phyloP scores from a whole-genome alignment of 495 filamentous ascomycete genomes.

The Copromyces sp. region DNA sequence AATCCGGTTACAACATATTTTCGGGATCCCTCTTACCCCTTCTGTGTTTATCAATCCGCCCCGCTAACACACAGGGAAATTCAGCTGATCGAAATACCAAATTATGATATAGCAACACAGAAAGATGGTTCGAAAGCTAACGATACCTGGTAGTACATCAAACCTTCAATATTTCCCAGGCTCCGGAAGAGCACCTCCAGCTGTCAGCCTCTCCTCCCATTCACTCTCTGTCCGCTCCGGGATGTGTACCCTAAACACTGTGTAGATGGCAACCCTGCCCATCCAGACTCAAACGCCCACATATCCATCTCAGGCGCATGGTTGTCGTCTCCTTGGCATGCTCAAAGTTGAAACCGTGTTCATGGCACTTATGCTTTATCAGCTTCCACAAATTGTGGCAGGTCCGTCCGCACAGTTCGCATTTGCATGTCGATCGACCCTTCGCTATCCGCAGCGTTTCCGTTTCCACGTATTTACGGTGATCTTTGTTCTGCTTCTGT shows the following conservation, averaged over 20 bases:
- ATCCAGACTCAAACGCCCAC: not conserved
- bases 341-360: not conserved
- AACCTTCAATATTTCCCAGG: no score
- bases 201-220: not conserved
- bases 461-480: not conserved
- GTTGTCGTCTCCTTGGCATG: not conserved
- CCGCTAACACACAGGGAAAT: no score
- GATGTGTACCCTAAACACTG: not conserved
- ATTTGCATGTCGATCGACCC: not conserved
- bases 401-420: not conserved
- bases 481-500: not conserved
- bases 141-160: no score
- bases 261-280: not conserved
- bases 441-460: not conserved
- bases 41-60: no score
- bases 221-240: not conserved
- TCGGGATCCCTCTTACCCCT: no score
- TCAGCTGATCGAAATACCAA: no score
- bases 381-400: not conserved
- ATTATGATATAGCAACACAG: no score
- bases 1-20: no score
- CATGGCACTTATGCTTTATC: not conserved
- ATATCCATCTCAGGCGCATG: not conserved
- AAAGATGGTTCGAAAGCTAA: no score
- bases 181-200: not conserved